Evolutionary conservation across 163 green algal species (phyloP), one percentile per base, ranked within the genome.

Genomic region (Chloromonas sp.): DNA sequence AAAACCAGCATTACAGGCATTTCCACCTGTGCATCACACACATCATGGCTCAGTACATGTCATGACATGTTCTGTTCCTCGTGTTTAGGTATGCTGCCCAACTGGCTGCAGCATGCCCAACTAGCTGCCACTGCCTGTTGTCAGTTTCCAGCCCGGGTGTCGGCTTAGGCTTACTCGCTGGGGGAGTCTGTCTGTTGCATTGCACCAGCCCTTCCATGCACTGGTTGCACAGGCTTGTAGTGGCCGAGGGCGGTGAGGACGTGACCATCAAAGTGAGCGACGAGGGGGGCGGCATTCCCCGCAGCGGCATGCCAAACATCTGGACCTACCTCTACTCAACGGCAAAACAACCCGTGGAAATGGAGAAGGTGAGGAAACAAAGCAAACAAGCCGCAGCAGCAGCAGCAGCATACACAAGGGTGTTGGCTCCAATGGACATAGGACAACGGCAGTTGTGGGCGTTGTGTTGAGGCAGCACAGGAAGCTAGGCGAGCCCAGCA

Each of bases 291-390:
- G 97, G 97, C 87, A 99, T 99, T 89, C 91, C 96, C 0, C 93
- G 97, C 60, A 96, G 88, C n/a, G 97, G 96, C 79, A 86, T 99
- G 78, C 92, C 94, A 3, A 89, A 91, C 78, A 99, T 99, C 87
- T 99, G 97, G 97, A 99, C 97, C 74, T 99, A 99, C 91, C 92
- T 99, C 13, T 99, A 99, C 92, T 97, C 92, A 60, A 99, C 97
- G 14, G 84, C 87, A 60, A 87, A 86, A 76, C 78, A 82, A 62
- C 82, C 83, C 36, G 87, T 87, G 60, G 15, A 81, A 66, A 8
- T 92, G 14, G 86, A 88, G 76, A 76, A 87, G 36, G 71, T 79
- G 71, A 58, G 71, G 36, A 2, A 36, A 14, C 13, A 5, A 5
- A 79, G 71, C 71, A 79, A 36, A 79, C 13, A 11, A 36, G 71